phyloP scores from a whole-genome alignment of 805 yeast genomes.

The Myxozyma udenii region DNA sequence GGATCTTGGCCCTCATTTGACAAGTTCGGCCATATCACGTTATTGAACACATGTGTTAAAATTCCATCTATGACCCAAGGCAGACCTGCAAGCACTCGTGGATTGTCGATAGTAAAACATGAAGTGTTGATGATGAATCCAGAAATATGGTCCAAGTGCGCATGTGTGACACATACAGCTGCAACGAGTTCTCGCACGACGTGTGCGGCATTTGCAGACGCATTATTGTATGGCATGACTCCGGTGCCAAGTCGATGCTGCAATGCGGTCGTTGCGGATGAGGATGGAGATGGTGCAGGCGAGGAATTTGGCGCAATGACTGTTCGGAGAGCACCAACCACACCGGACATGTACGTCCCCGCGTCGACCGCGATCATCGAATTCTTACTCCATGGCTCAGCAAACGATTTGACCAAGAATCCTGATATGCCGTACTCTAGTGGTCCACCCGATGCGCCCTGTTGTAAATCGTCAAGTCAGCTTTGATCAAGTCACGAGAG shows the following conservation, averaged over 20 bases:
- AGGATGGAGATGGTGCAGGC: conserved; percentile 3
- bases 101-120: conserved; percentile 39
- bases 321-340: conserved; percentile 45
- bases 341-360: conserved; percentile 64
- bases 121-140: conserved; percentile 74
- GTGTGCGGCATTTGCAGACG: conserved; percentile 31
- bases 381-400: conserved; percentile 45
- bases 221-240: conserved; percentile 13
- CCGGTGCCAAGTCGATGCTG: conserved; percentile 21
- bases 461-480: background rate
- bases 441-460: conserved; percentile 86
- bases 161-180: conserved; percentile 58
- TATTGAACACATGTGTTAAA: conserved; percentile 62
- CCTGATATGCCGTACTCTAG: conserved; percentile 67
- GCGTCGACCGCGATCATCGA: conserved; percentile 66
- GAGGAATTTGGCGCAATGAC: conserved; percentile 2
- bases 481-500: background rate
- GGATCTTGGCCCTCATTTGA: conserved; percentile 36
- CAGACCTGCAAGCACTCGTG: conserved; percentile 55
- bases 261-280: background rate
- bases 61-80: conserved; percentile 52
- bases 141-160: conserved; percentile 78
- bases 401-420: conserved; percentile 58
- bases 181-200: conserved; percentile 33
- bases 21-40: conserved; percentile 75